Evolutionary conservation across 176 grass and related monocot genomes (phyloP), one percentile per base, ranked within the genome.

Genomic region (Lolium perenne): DNA sequence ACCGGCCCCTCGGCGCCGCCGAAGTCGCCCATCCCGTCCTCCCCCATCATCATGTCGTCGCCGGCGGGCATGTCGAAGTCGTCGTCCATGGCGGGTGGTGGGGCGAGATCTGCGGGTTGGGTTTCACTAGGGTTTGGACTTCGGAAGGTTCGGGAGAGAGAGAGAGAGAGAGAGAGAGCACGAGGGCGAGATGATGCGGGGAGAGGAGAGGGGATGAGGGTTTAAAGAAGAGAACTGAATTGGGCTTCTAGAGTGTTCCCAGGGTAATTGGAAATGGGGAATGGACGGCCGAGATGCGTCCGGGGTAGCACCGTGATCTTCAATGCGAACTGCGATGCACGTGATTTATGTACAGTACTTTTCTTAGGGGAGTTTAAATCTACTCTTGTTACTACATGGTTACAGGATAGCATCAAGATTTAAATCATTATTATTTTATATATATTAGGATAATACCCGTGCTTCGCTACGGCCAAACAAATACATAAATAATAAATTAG

Each of bases 51-150:
- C 85, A 94, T 70, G 68, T 89, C 96, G 16, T 92, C 89, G 65
- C 81, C 70, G 54, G 56, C 65, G 10, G 93, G 91, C 70, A 95
- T 74, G 66, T 98, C 96, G 81, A 98, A 94, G 65, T 92, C 96
- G 1, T 98, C 96, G 73, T 98, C 96, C 96, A 95, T 95, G 86
- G 74, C 25, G 50, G n/a, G 58, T 11, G 25, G 21, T 8, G 53
- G 12, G 51, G 21, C 20, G 53, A 69, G 78, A 70, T 89, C 85
- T 70, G 74, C 45, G 49, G 61, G 35, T 85, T 83, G 17, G 78
- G 56, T 84, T 50, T 84, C 43, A 7, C 63, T 93, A 88, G 79
- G 91, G 72, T 86, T 91, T 78, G 26, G 41, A 74, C 69, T 81
- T 82, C 15, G 77, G 83, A 88, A 85, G 71, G 83, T 87, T 81